A percentile compares a stretch with the other conserved stretches of the same genome.
Evolutionary conservation across 768 basidiomycete genomes (phyloP).

Genomic region (Pisolithus marmoratus): DNA sequence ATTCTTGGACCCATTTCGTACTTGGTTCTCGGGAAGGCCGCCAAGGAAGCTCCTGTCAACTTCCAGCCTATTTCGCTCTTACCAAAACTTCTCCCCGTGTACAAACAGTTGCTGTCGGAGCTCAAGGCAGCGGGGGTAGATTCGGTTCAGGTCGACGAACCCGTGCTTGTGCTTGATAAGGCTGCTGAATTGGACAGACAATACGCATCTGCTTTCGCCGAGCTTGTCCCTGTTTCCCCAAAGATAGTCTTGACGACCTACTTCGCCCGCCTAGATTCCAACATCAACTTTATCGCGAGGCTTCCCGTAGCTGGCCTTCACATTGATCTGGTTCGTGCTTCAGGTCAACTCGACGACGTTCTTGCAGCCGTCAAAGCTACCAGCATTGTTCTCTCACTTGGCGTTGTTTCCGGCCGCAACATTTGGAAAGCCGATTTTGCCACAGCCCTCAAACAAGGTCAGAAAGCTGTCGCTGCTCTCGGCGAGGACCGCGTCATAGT

Average conservation of each 20-base stretch:
- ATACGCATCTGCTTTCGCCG: constrained; percentile 74
- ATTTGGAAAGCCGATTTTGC: constrained; percentile 98
- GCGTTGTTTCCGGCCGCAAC: constrained; percentile 96
- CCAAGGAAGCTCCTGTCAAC: constrained; percentile 72
- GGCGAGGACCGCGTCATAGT: constrained; percentile 87
- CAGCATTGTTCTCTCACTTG: constrained; percentile 78
- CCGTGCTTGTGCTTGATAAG: constrained; percentile 87
- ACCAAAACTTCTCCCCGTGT: constrained; percentile 83
- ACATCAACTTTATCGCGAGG: constrained; percentile 82
- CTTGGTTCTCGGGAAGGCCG: constrained; percentile 87
- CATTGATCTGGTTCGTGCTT: constrained; percentile 94
- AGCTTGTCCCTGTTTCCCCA: constrained; percentile 77
- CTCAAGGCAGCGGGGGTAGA: constrained; percentile 91
- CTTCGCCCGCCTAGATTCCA: constrained; percentile 93
- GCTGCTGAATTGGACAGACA: constrained; percentile 73
- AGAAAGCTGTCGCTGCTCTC: constrained; percentile 79
- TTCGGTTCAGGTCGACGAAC: constrained; percentile 96
- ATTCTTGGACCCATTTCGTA: constrained; percentile 94
- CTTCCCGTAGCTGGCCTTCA: constrained; percentile 92
- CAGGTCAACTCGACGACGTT: constrained; percentile 80
- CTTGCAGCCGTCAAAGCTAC: constrained; percentile 81
- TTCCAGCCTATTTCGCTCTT: constrained; percentile 93
- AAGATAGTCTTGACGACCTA: constrained; percentile 95
- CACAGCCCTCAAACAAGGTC: constrained; percentile 72
- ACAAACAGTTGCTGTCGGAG: constrained; percentile 83